A percentile compares a stretch with the other conserved stretches of the same genome.
phyloP scores from a whole-genome alignment of 2,329 filamentous ascomycete genomes.

The Aureobasidium sp. region DNA sequence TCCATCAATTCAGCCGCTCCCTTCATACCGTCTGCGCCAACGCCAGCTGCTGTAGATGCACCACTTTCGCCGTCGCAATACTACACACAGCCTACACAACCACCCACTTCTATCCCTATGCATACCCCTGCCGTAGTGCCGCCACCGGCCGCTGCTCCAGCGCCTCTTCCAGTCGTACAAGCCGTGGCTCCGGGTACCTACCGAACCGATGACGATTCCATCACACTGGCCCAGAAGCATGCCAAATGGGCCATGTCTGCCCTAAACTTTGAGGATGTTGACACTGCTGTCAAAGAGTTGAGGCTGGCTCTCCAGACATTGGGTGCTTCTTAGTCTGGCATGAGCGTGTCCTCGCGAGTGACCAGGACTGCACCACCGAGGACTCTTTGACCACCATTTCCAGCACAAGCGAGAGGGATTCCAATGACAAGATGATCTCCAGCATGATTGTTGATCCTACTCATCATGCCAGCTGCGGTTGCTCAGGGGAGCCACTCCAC shows the following conservation, averaged over 20 bases:
- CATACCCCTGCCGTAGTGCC: conserved; percentile 23
- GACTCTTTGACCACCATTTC: not conserved
- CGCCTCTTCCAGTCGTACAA: conserved; percentile 16
- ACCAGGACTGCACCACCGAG: not conserved
- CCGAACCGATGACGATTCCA: conserved; percentile 59
- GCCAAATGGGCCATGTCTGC: conserved; percentile 96
- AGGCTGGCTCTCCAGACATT: conserved; percentile 64
- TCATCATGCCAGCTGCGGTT: not conserved
- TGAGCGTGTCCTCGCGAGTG: not conserved
- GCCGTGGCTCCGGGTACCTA: conserved; percentile 38
- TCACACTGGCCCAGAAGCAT: conserved; percentile 83
- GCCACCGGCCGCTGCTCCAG: conserved; percentile 20
- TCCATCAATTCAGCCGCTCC: conserved; percentile 27
- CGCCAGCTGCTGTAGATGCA: conserved; percentile 17
- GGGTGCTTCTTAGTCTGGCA: conserved; percentile 49
- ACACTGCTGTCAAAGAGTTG: conserved; percentile 81
- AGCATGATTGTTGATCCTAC: not conserved
- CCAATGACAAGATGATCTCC: not conserved
- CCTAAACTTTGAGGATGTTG: conserved; percentile 90
- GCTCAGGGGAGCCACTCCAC: not conserved
- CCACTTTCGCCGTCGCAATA: conserved; percentile 19
- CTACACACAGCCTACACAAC: conserved; percentile 19
- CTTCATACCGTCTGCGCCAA: conserved; percentile 5
- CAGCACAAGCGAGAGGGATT: not conserved
- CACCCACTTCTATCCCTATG: conserved; percentile 21